Percentiles rank a stretch among this genome's conserved stretches.
phyloP scores from a whole-genome alignment of 805 yeast genomes.

The Suhomyces prunicola region DNA sequence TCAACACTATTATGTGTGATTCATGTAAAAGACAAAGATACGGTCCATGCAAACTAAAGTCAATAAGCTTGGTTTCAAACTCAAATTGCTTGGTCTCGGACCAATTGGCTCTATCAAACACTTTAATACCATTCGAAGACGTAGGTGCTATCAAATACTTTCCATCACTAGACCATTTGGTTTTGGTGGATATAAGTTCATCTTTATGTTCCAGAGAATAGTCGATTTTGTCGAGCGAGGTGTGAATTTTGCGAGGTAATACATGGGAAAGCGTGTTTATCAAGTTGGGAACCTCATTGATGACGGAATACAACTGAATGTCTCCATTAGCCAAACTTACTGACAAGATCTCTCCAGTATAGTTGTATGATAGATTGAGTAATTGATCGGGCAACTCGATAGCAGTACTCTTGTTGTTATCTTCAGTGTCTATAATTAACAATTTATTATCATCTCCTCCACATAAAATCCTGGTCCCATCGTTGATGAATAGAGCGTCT shows the following conservation, averaged over 20 bases:
- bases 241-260: constrained; percentile 35
- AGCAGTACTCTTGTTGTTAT: constrained; percentile 27
- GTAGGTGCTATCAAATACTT: constrained; percentile 67
- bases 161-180: constrained; percentile 73
- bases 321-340: constrained; percentile 60
- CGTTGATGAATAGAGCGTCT: constrained; percentile 56
- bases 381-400: constrained; percentile 52
- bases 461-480: constrained; percentile 53
- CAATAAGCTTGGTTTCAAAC: constrained; percentile 35
- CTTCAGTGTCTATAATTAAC: constrained; percentile 41
- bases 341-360: constrained; percentile 54
- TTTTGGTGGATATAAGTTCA: constrained; percentile 48
- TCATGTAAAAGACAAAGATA: constrained; percentile 16
- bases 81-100: constrained; percentile 11
- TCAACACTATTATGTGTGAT: constrained; percentile 60
- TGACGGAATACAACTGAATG: constrained; percentile 51
- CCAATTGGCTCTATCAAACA: constrained; percentile 43
- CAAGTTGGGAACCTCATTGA: constrained; percentile 53
- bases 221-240: constrained; percentile 34
- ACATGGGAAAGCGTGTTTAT: constrained; percentile 43
- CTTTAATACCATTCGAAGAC: constrained; percentile 40
- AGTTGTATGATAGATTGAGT: constrained; percentile 52
- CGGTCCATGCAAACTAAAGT: constrained; percentile 55
- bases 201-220: constrained; percentile 42
- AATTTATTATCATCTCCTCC: constrained; percentile 70